Evolutionary conservation across 148 eudicot genomes (phyloP).

Genomic region (Talinum fruticosum): DNA sequence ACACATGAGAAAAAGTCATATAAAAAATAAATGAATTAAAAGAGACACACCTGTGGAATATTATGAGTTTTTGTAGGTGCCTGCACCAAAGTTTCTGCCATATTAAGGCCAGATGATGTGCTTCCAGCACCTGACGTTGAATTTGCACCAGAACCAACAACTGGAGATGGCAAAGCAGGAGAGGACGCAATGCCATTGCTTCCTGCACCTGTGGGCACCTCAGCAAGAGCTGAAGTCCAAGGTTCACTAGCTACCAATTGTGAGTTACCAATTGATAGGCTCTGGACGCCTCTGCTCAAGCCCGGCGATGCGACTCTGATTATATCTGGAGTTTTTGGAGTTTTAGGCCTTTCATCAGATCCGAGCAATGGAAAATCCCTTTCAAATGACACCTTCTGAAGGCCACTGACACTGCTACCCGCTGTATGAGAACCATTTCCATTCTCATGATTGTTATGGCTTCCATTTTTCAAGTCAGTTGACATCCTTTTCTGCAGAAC

Average conservation of each 20-base stretch:
- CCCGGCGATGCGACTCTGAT: slow-evolving; percentile 71
- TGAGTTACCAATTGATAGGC: slow-evolving; percentile 53
- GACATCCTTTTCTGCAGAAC: slow-evolving; percentile 30
- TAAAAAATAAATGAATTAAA: not conserved
- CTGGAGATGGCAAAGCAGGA: slow-evolving; percentile 30
- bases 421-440: slow-evolving; percentile 41
- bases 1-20: not conserved
- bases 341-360: slow-evolving; percentile 59
- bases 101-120: slow-evolving; percentile 51
- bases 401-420: slow-evolving; percentile 30
- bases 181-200: slow-evolving; percentile 34
- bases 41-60: slow-evolving; percentile 51
- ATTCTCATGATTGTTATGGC: slow-evolving; percentile 25
- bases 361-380: slow-evolving; percentile 78
- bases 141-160: slow-evolving; percentile 21
- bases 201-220: slow-evolving; percentile 56
- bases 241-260: slow-evolving; percentile 62
- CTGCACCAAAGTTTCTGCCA: slow-evolving; percentile 88
- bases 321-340: slow-evolving; percentile 44
- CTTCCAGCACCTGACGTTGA: slow-evolving; percentile 33
- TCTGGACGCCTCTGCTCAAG: slow-evolving; percentile 56
- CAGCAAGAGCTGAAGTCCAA: slow-evolving; percentile 86
- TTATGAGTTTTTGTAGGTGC: slow-evolving; percentile 48
- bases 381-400: slow-evolving; percentile 59
- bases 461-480: slow-evolving; percentile 31